A percentile compares a stretch with the other conserved stretches of the same genome.
Conservation (phyloP, 2,329 filamentous ascomycete genomes). For the Amauroascus niger region DNA sequence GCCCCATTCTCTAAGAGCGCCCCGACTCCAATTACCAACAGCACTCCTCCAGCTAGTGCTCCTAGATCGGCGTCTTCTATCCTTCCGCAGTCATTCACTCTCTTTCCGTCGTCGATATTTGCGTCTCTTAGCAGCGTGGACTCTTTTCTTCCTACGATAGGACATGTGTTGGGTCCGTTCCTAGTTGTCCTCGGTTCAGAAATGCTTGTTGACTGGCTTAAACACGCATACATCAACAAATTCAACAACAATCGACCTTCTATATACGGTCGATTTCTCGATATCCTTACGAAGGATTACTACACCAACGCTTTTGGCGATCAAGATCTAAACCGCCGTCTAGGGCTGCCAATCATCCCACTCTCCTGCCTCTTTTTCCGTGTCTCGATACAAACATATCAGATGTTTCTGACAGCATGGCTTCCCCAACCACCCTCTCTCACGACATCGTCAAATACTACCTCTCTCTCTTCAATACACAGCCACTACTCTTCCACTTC, state of each 20-base stretch:
- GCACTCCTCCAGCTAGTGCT: conserved; percentile 49
- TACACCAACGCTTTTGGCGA: conserved; percentile 92
- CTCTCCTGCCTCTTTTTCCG: conserved; percentile 90
- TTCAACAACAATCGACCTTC: conserved; percentile 94
- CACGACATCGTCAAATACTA: conserved; percentile 22
- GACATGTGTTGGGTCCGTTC: conserved; percentile 85
- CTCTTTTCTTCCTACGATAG: conserved; percentile 40
- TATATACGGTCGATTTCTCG: conserved; percentile 81
- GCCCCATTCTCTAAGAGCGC: conserved; percentile 24
- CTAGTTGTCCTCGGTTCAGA: conserved; percentile 89
- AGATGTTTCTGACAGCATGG: conserved; percentile 91
- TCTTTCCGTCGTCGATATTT: conserved; percentile 55
- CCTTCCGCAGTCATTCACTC: conserved; percentile 80
- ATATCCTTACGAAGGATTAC: conserved; percentile 94
- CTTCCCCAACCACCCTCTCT: conserved; percentile 58
- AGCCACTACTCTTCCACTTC: conserved; percentile 38
- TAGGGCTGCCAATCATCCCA: conserved; percentile 85
- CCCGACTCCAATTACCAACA: conserved; percentile 31
- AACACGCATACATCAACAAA: conserved; percentile 95
- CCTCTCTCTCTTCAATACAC: conserved; percentile 38
- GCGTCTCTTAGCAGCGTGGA: conserved; percentile 36
- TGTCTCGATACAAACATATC: conserved; percentile 88
- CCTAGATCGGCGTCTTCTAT: conserved; percentile 55
- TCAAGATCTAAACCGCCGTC: conserved; percentile 76
- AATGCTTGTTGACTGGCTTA: conserved; percentile 93